phyloP scores from a whole-genome alignment of 176 grass and related monocot genomes.

The Saccharum spontaneum region DNA sequence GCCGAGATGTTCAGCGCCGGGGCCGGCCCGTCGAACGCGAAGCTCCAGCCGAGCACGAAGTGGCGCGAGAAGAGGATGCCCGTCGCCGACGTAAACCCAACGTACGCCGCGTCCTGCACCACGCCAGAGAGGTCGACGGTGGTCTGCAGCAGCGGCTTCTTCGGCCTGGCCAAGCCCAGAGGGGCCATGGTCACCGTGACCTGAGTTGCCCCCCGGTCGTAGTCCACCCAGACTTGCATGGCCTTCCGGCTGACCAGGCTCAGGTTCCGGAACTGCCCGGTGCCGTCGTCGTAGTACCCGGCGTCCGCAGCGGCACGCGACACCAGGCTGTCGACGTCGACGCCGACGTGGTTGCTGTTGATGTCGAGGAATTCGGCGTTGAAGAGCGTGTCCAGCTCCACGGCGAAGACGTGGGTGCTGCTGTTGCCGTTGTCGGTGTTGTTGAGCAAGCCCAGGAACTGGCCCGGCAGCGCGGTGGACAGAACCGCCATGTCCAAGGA shows the following conservation, averaged over 20 bases:
- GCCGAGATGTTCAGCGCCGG: conserved; percentile 40
- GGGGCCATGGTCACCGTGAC: conserved; percentile 49
- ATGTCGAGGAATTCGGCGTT: conserved; percentile 49
- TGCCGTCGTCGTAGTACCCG: conserved; percentile 42
- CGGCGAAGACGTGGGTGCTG: conserved; percentile 37
- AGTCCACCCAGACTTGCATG: conserved; percentile 64
- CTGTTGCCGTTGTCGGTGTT: conserved; percentile 5
- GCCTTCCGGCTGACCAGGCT: conserved; percentile 42
- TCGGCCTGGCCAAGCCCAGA: conserved; percentile 22
- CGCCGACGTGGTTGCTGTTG: conserved; percentile 58
- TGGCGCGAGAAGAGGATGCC: conserved; percentile 56
- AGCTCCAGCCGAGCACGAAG: conserved; percentile 75
- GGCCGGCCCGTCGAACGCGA: conserved; percentile 52
- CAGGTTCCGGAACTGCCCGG: conserved; percentile 31
- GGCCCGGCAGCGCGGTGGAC: conserved; percentile 31
- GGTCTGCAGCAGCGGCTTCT: conserved; percentile 36
- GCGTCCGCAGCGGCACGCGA: background rate
- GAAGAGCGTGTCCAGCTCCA: conserved; percentile 59
- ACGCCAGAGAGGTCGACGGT: conserved; percentile 31
- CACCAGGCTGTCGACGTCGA: conserved; percentile 39
- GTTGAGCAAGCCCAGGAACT: conserved; percentile 57
- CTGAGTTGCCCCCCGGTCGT: conserved; percentile 5
- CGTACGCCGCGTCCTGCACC: conserved; percentile 37
- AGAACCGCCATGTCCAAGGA: conserved; percentile 3
- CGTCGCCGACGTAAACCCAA: conserved; percentile 62